Evolutionary conservation across 1,284 basidiomycete genomes (phyloP), one percentile per base, ranked within the genome.

Genomic region (Fistulinella staudtii): DNA sequence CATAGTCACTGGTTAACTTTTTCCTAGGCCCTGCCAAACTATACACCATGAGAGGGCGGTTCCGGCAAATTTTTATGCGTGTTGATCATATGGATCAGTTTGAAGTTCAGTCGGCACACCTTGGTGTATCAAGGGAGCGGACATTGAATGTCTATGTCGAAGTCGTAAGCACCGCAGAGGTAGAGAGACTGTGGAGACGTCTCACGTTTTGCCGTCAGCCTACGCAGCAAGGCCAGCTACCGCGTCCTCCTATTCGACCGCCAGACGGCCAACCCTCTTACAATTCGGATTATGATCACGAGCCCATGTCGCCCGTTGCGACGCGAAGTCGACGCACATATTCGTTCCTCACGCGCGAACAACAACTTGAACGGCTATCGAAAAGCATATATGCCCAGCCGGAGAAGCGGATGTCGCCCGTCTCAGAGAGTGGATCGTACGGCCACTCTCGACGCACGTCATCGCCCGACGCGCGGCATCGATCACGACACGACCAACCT

Each of bases 21-120:
- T 18, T 39, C 7, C 46, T 10, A 87, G 85, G 85, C 18, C 78
- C 80, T 8, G 85, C 84, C 15, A 83, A 76, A 57, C 77, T 81
- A 23, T 85, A 75, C 51, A 77, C 77, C 5, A 68, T 79, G 62
- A 77, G 86, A 8, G 83, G 82, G 25, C 77, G 75, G 59, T 88
- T 79, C 58, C 73, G 79, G 37, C 85, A 89, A 53, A 73, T 77
- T 43, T 80, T 89, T 56, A 68, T 88, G 52, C 76, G 80, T 21
- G 71, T 86, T 21, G 71, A 75, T 6, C 65, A 68, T 21, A 72
- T 77, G 17, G 77, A 76, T 52, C 58, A 57, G 25, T 67, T 74
- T 45, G 68, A 75, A 23, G 72, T 62, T 42, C 65, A 66, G 21
- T 64, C 71, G 5, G 71, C 72, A 13, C 74, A 79, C 54, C 57